phyloP scores from a whole-genome alignment of 1,284 basidiomycete genomes.

The Naganishia sp. region DNA sequence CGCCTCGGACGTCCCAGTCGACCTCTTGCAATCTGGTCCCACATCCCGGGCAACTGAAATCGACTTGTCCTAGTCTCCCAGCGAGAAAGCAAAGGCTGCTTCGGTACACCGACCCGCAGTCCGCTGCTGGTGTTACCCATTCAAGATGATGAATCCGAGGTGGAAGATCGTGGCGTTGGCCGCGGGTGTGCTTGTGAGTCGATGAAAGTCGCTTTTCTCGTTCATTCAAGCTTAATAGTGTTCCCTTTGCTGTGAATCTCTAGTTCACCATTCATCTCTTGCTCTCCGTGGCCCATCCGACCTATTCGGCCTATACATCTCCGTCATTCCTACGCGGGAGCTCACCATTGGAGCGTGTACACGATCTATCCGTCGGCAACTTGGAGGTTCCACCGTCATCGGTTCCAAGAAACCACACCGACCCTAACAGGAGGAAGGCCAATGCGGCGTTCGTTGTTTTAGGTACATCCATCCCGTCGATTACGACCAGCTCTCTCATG shows the following conservation, averaged over 20 bases:
- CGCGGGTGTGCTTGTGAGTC: conserved; percentile 41
- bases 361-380: conserved; percentile 26
- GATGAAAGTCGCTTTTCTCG: neutral
- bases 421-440: conserved; percentile 59
- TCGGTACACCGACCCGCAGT: too few relatives aligned
- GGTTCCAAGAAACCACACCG: conserved; percentile 39
- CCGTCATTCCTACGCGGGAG: conserved; percentile 36
- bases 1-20: too few relatives aligned
- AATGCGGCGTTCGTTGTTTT: conserved; percentile 85
- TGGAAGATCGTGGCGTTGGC: conserved; percentile 49
- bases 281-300: conserved; percentile 45
- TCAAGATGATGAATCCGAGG: conserved; percentile 46
- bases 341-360: conserved; percentile 7
- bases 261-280: conserved; percentile 48
- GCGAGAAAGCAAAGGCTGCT: too few relatives aligned
- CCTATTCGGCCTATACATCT: conserved; percentile 47
- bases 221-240: neutral
- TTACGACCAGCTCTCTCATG: too few relatives aligned
- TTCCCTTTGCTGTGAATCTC: neutral
- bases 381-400: conserved; percentile 38
- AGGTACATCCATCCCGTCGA: conserved; percentile 37
- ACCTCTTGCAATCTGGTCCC: too few relatives aligned
- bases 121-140: neutral
- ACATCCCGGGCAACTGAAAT: too few relatives aligned
- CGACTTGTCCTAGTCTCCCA: too few relatives aligned